Evolutionary conservation across 2,329 filamentous ascomycete species (phyloP).

Genomic region (Scorias spongiosa): DNA sequence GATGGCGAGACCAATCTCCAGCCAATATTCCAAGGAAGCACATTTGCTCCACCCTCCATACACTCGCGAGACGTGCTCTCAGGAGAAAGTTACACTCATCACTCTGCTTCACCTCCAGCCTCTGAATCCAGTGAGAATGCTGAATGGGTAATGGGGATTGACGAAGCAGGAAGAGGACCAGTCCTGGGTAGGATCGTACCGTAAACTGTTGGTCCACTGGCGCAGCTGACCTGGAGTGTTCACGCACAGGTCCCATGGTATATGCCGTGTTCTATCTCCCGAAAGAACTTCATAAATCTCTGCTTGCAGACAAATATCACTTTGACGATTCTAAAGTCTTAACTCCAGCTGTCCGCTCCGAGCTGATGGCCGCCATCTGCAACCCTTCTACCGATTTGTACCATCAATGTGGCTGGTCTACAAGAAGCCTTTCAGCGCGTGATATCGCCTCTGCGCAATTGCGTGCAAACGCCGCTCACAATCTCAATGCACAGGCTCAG

Average conservation of each 20-base stretch:
- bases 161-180: slow-evolving; percentile 85
- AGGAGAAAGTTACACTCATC: slow-evolving; percentile 34
- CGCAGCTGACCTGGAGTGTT: slow-evolving; percentile 5
- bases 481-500: slow-evolving; percentile 91
- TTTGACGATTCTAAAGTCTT: slow-evolving; percentile 95
- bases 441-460: slow-evolving; percentile 74
- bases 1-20: slow-evolving; percentile 7
- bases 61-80: slow-evolving; percentile 22
- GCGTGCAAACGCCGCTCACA: slow-evolving; percentile 49
- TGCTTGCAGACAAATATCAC: slow-evolving; percentile 64
- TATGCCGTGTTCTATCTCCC: slow-evolving; percentile 58
- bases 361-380: slow-evolving; percentile 59
- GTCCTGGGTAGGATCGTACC: slow-evolving; percentile 58
- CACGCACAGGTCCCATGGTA: slow-evolving; percentile 43
- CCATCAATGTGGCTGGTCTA: slow-evolving; percentile 66
- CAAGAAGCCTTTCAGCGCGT: slow-evolving; percentile 63
- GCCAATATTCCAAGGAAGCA: slow-evolving; percentile 19
- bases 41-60: slow-evolving; percentile 35
- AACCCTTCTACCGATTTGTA: slow-evolving; percentile 43
- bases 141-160: slow-evolving; percentile 70
- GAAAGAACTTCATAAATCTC: slow-evolving; percentile 47
- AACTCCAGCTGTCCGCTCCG: slow-evolving; percentile 60
- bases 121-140: slow-evolving; percentile 29
- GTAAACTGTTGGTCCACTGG: background rate
- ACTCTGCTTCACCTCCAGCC: slow-evolving; percentile 27